phyloP scores from a whole-genome alignment of 495 filamentous ascomycete genomes.

The Hypoxylon cercidicola region DNA sequence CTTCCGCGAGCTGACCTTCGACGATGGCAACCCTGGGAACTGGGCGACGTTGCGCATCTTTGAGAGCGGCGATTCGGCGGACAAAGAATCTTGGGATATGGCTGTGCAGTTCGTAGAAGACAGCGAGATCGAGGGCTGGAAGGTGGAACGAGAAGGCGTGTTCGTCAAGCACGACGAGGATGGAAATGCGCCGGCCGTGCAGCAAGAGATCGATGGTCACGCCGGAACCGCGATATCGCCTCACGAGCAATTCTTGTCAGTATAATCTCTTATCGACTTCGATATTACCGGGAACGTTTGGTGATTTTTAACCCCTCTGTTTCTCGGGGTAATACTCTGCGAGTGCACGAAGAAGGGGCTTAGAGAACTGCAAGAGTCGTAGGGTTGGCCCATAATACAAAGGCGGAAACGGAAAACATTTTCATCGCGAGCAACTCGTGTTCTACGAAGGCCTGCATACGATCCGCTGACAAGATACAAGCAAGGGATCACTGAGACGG shows the following conservation, averaged over 20 bases:
- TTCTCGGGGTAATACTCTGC: no score
- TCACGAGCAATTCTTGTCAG: constrained; percentile 16
- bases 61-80: constrained; percentile 55
- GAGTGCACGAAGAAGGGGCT: no score
- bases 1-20: constrained; percentile 48
- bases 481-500: constrained; percentile 29
- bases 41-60: constrained; percentile 53
- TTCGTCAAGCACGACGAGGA: constrained; percentile 45
- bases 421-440: not conserved
- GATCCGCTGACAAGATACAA: constrained; percentile 24
- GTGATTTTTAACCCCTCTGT: not conserved
- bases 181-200: constrained; percentile 1
- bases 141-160: constrained; percentile 51
- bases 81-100: constrained; percentile 57
- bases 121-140: constrained; percentile 48
- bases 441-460: not conserved
- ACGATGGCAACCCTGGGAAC: constrained; percentile 33
- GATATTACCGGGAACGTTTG: not conserved
- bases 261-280: not conserved
- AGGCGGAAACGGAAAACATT: no score
- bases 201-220: constrained; percentile 35
- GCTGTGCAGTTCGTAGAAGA: constrained; percentile 51
- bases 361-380: no score
- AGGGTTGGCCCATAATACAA: no score
- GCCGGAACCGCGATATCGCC: not conserved